Evolutionary conservation across 352 stramenopile genomes (phyloP), one percentile per base, ranked within the genome.

Genomic region (Globisporangium emineosum): DNA sequence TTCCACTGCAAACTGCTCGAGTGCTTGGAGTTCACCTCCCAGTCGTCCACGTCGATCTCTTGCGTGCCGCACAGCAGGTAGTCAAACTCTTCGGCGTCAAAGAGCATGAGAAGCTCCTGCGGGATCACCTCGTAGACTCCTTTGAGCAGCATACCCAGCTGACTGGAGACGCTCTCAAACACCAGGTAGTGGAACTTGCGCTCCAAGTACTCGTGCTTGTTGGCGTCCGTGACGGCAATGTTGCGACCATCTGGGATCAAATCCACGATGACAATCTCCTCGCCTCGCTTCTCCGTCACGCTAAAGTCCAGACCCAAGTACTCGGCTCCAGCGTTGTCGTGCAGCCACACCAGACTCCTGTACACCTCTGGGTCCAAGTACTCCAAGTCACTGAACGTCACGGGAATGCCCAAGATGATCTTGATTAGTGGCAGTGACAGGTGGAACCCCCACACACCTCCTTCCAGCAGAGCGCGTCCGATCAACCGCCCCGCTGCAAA

Each of bases 41-140:
- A 99, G 73, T 99, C 95, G 29, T 95, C 75, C 47, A 98, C 92
- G 54, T 98, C 88, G 66, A 99, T 98, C 52, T 83, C 79, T 12
- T 96, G 89, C 37, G 98, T 73, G 23, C 96, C 96, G 59, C 93
- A 98, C 61, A 99, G 77, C 8, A 98, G 53, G 40, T 98, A 81
- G 72, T 99, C 93, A 3, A 99, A 70, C 75, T 98, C 95, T 69
- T 98, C 88, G 63, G 93, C 93, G 67, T 99, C 96, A 68, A 99
- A 98, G 5, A 98, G 78, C 35, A 93, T 90, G 23, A 98, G 72
- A 10, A 98, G 75, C 21, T 93, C 78, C 43, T 93, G 77, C 0
- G 94, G 95, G 30, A 98, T 51, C 10, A 98, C 84, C 64, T 98
- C 91, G 67, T 97, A 98, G 60, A 98, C 93, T 9, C 96, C 96